A percentile compares a stretch with the other conserved stretches of the same genome.
phyloP scores from a whole-genome alignment of 441 rosid genomes.

The Croton laevigatus region DNA sequence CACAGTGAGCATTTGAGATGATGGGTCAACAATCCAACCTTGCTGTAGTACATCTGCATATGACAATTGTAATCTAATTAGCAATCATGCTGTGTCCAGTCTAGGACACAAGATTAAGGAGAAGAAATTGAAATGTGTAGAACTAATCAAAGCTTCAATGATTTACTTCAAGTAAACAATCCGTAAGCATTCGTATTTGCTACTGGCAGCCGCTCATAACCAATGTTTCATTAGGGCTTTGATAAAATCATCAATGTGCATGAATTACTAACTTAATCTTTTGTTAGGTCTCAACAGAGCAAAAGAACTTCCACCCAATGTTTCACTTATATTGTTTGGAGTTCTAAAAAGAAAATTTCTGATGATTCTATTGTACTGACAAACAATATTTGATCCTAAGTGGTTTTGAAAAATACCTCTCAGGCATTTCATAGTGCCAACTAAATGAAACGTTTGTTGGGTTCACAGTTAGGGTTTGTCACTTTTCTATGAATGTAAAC shows the following conservation, averaged over 20 bases:
- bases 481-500: not conserved
- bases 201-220: not conserved
- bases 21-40: slow-evolving; percentile 67
- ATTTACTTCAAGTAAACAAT: not conserved
- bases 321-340: not conserved
- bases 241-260: no score
- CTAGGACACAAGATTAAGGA: not conserved
- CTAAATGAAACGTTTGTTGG: not conserved
- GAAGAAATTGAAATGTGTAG: not conserved
- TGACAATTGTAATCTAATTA: slow-evolving; percentile 2
- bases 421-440: not conserved
- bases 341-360: not conserved
- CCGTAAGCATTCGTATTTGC: not conserved
- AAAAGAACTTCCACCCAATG: not conserved
- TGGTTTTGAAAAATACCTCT: not conserved
- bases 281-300: not conserved
- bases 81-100: not conserved
- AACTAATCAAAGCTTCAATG: not conserved
- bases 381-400: not conserved
- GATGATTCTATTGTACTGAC: not conserved
- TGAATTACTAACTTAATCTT: not conserved
- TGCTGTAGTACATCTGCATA: slow-evolving; percentile 61
- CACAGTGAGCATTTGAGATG: slow-evolving; percentile 67
- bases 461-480: not conserved
- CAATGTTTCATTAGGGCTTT: no score